Percentiles rank a stretch among this genome's conserved stretches.
Evolutionary conservation across 1,139 yeast genomes (phyloP).

Genomic region (Nakaseomyces delphensis): DNA sequence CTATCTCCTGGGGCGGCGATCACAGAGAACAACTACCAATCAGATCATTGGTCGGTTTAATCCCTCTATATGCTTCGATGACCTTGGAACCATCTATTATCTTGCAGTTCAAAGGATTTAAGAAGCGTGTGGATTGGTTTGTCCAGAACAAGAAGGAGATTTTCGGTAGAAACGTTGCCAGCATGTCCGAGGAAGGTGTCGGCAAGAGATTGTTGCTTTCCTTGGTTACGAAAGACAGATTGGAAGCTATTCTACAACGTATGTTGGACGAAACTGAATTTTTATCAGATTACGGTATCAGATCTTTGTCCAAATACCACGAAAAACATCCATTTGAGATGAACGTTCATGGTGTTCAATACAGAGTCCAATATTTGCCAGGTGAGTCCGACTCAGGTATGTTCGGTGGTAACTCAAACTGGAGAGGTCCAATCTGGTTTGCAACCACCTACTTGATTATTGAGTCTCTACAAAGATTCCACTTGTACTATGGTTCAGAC

Average conservation of each 20-base stretch:
- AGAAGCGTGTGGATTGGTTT: slow-evolving; percentile 78
- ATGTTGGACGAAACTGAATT: slow-evolving; percentile 86
- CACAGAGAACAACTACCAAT: slow-evolving; percentile 68
- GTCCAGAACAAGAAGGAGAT: slow-evolving; percentile 57
- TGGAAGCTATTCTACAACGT: slow-evolving; percentile 62
- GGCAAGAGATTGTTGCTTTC: slow-evolving; percentile 76
- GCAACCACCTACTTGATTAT: slow-evolving; percentile 81
- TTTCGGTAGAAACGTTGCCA: slow-evolving; percentile 76
- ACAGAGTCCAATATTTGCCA: slow-evolving; percentile 69
- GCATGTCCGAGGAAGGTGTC: slow-evolving; percentile 73
- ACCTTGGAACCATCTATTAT: slow-evolving; percentile 80
- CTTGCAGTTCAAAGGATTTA: slow-evolving; percentile 71
- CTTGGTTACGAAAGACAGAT: slow-evolving; percentile 69
- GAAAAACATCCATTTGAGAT: slow-evolving; percentile 76
- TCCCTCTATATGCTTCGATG: slow-evolving; percentile 81
- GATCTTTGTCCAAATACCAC: slow-evolving; percentile 81
- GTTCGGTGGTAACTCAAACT: slow-evolving; percentile 93
- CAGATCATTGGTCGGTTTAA: slow-evolving; percentile 80
- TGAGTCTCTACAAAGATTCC: slow-evolving; percentile 80
- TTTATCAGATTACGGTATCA: slow-evolving; percentile 72
- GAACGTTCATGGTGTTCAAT: slow-evolving; percentile 71
- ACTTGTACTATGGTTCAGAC: slow-evolving; percentile 77
- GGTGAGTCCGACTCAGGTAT: slow-evolving; percentile 89
- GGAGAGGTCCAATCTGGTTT: slow-evolving; percentile 98
- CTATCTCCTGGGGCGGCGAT: slow-evolving; percentile 73